Conservation (phyloP, 2,329 filamentous ascomycete genomes). For the Trichoderma guizhouense region DNA sequence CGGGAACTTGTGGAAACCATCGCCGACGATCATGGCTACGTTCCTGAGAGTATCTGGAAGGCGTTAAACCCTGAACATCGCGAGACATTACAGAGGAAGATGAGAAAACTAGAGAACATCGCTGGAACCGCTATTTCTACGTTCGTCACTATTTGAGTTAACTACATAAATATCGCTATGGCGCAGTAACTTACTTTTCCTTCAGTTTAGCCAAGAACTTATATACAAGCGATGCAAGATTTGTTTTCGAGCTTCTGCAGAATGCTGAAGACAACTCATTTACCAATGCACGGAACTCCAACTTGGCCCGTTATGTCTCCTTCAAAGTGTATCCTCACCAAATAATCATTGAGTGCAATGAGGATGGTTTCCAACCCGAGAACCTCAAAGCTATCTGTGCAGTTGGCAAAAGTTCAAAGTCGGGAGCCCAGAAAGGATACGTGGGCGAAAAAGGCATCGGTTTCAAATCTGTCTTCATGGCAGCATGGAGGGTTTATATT, state of each 20-base stretch:
- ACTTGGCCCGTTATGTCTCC: constrained; percentile 30
- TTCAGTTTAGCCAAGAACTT: constrained; percentile 41
- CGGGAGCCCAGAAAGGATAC: constrained; percentile 35
- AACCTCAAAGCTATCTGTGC: constrained; percentile 47
- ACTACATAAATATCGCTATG: background rate
- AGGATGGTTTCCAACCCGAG: constrained; percentile 41
- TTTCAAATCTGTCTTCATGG: constrained; percentile 51
- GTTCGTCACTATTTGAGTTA: background rate
- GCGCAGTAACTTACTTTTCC: background rate
- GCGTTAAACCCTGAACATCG: background rate
- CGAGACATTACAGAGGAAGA: background rate
- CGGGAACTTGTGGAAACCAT: background rate
- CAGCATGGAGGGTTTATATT: constrained; percentile 42
- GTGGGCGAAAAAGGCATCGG: constrained; percentile 52
- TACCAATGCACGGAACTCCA: constrained; percentile 20
- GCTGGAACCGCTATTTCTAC: background rate
- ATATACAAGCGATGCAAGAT: constrained; percentile 43
- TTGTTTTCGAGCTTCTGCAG: constrained; percentile 52
- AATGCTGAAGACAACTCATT: constrained; percentile 54
- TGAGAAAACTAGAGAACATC: background rate
- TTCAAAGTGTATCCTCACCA: constrained; percentile 36
- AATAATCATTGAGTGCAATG: constrained; percentile 49
- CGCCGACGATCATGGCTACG: background rate
- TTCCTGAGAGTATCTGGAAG: background rate
- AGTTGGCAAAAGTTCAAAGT: constrained; percentile 46